Evolutionary conservation across 176 grass and related monocot species (phyloP), one percentile per base, ranked within the genome.

Genomic region (Saccharum officinarum): DNA sequence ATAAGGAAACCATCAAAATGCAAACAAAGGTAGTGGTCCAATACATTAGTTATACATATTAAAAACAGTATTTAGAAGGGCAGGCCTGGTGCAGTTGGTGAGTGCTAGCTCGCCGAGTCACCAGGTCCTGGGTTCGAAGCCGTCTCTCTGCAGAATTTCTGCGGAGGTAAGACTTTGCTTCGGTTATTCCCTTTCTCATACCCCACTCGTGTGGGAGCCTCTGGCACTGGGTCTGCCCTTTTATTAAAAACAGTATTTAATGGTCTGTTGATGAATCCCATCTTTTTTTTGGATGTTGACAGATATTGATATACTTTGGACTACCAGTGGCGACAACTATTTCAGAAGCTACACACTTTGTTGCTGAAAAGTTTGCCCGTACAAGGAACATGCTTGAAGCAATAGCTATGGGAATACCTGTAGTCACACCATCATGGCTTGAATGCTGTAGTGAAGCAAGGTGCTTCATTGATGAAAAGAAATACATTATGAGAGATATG

Each of bases 321-420:
- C 79, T 90, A 80, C 52, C 86, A 7, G 59, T 76, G 71, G 93
- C 84, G 33, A 59, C 76, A 33, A 87, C 87, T 45, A 93, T 92
- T 82, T 83, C 77, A 72, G 91, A 94, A 72, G 93, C 96, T 89
- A 95, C 93, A 82, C 93, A 98, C 74, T 95, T 98, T 71, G 89
- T 98, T 69, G 88, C 81, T 71, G 87, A 95, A 83, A 92, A 90
- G 63, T 98, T 98, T 95, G 91, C 83, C 23, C 89, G 91, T 30
- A 98, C 96, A 77, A 93, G 78, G 75, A 98, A 95, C 66, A 95
- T 98, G 93, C 59, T 98, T 62, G 91, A 98, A 90, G 93, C 96
- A 20, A 98, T 98, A 23, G 91, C 93, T 57, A 83, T 85, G 80
- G 96, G 93, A 8, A 92, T 92, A 81, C 86, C 82, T 76, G 75